Evolutionary conservation across 768 basidiomycete species (phyloP).

Genomic region (Russula earlei): DNA sequence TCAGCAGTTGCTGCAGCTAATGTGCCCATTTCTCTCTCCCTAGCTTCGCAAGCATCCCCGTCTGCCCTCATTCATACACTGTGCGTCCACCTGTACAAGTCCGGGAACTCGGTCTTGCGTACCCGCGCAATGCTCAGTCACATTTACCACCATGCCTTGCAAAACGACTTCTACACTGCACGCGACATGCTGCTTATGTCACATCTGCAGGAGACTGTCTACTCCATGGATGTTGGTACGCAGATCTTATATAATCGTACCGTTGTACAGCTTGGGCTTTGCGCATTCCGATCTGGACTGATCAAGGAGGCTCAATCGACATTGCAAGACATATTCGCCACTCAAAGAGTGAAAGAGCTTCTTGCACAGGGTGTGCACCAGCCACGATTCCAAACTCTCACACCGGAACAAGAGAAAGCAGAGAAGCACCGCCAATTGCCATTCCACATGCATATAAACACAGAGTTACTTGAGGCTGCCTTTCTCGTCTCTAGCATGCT

Average conservation of each 20-base stretch:
- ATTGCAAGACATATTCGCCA: slow-evolving; percentile 91
- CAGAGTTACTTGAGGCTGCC: slow-evolving; percentile 92
- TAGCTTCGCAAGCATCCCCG: slow-evolving; percentile 46
- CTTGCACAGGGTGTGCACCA: slow-evolving; percentile 95
- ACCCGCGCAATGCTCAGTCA: slow-evolving; percentile 97
- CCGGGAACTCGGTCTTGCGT: slow-evolving; percentile 82
- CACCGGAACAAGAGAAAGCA: slow-evolving; percentile 93
- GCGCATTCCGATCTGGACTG: slow-evolving; percentile 90
- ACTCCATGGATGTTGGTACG: slow-evolving; percentile 91
- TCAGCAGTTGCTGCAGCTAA: slow-evolving; percentile 48
- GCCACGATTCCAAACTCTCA: slow-evolving; percentile 76
- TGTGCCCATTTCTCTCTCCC: slow-evolving; percentile 52
- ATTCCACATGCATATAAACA: slow-evolving; percentile 99
- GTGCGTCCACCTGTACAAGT: slow-evolving; percentile 88
- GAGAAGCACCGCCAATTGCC: slow-evolving; percentile 94
- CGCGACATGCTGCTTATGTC: slow-evolving; percentile 99
- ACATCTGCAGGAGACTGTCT: slow-evolving; percentile 93
- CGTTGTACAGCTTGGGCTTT: slow-evolving; percentile 92
- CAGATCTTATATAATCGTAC: slow-evolving; percentile 98
- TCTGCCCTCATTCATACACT: slow-evolving; percentile 79
- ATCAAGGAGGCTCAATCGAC: slow-evolving; percentile 92
- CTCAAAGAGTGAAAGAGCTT: slow-evolving; percentile 94
- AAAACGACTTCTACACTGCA: slow-evolving; percentile 93
- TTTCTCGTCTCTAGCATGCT: slow-evolving; percentile 99
- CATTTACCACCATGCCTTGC: slow-evolving; percentile 93